Percentiles rank a stretch among this genome's conserved stretches.
These are phyloP conservation scores for Pittosporum tobira DNA, from an alignment of 129 eudicot species.

Conservation along the genomic window DNA sequence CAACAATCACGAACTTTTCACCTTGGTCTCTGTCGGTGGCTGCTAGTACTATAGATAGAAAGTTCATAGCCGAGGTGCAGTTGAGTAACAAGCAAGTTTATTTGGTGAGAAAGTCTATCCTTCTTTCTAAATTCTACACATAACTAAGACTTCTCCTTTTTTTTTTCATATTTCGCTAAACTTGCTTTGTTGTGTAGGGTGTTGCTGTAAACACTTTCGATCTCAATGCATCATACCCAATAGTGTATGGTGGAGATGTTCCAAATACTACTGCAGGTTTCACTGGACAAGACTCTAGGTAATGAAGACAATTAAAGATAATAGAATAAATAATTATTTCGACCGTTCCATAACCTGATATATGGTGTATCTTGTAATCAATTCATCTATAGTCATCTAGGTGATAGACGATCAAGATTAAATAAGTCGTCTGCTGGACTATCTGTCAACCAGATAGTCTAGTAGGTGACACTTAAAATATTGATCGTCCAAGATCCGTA, in stretches of 20 bases:
- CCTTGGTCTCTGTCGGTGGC: conserved; percentile 54
- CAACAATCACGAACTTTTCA: conserved; percentile 18
- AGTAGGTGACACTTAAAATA: no score
- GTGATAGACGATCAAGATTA: no score
- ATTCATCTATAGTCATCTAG: no score
- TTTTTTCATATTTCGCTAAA: not conserved
- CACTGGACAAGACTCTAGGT: conserved; percentile 23
- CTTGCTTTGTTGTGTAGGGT: conserved; percentile 24
- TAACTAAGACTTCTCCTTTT: not conserved
- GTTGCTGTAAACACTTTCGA: conserved; percentile 26
- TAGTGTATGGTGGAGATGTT: conserved; percentile 42
- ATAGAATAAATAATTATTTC: no score
- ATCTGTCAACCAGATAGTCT: no score
- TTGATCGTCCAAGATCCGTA: no score
- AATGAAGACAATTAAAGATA: not conserved
- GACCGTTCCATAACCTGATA: no score
- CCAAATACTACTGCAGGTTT: conserved; percentile 33
- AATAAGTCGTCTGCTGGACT: no score
- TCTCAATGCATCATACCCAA: conserved; percentile 24
- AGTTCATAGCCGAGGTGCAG: conserved; percentile 17
- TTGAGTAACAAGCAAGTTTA: conserved; percentile 23
- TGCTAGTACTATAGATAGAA: conserved; percentile 38
- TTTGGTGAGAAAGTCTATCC: conserved; percentile 16
- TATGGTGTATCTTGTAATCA: no score
- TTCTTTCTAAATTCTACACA: not conserved